Evolutionary conservation across 1,284 basidiomycete species (phyloP).

Genomic region (Rhizoctonia solani): DNA sequence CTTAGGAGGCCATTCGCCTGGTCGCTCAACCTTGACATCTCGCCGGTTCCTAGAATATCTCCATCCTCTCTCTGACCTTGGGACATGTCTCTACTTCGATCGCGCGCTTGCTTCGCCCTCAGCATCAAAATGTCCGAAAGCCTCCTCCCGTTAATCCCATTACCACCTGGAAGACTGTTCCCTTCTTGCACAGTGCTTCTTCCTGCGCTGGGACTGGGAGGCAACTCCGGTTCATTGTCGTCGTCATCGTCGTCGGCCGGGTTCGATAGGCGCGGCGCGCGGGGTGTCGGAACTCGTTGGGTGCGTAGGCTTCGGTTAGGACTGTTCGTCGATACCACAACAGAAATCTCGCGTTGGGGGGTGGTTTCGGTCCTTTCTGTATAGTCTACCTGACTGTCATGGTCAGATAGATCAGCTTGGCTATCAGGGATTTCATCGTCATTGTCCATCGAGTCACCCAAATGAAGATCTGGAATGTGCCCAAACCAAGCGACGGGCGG

Average conservation of each 20-base stretch:
- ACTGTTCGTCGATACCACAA: background rate
- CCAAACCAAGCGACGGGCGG: background rate
- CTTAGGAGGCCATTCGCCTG: background rate
- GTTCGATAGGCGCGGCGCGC: background rate
- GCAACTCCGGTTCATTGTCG: background rate
- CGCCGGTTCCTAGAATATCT: background rate
- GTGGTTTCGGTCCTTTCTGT: background rate
- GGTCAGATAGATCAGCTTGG: background rate
- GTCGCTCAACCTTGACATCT: background rate
- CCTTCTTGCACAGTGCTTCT: too few relatives aligned
- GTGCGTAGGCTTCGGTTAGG: conserved; percentile 14
- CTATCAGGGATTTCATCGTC: background rate
- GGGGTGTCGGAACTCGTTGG: conserved; percentile 8
- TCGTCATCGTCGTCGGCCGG: background rate
- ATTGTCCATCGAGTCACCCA: background rate
- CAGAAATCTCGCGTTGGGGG: background rate
- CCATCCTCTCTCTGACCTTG: too few relatives aligned
- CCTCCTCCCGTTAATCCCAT: background rate
- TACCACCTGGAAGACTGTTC: background rate
- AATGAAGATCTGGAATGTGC: background rate
- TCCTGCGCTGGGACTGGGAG: conserved; percentile 17
- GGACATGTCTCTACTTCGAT: background rate
- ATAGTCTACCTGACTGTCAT: background rate
- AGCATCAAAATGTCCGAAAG: conserved; percentile 20
- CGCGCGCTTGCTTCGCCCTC: background rate